These are phyloP conservation scores for Grigorovia jiainica DNA, from an alignment of 805 yeast species.

Conservation along the genomic window DNA sequence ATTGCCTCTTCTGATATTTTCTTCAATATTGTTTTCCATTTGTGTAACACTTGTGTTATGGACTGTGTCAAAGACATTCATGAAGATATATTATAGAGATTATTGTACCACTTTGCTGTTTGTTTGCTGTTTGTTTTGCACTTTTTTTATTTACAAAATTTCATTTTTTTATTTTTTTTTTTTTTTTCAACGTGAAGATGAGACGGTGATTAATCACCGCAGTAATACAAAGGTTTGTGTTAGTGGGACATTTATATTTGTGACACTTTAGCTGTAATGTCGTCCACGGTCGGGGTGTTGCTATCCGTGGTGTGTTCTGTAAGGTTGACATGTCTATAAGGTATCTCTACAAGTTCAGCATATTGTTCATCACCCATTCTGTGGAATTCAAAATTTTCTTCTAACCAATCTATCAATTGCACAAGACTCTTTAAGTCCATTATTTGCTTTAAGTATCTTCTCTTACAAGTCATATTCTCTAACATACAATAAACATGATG, in stretches of 20 bases:
- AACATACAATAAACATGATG: constrained; percentile 89
- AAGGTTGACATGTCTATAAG: constrained; percentile 25
- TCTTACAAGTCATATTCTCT: constrained; percentile 40
- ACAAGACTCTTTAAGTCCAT: constrained; percentile 50
- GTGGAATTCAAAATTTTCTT: constrained; percentile 52
- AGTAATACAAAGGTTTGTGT: too few relatives aligned
- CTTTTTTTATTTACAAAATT: neutral
- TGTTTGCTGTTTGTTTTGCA: constrained; percentile 2
- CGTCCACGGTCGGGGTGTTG: too few relatives aligned
- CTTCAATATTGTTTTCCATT: constrained; percentile 16
- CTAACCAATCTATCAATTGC: constrained; percentile 78
- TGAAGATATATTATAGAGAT: neutral
- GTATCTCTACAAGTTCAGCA: constrained; percentile 44
- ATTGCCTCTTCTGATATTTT: constrained; percentile 16
- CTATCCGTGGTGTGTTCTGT: neutral
- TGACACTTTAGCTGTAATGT: neutral
- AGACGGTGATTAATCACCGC: too few relatives aligned
- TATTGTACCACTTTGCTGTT: constrained; percentile 4
- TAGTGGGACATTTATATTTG: too few relatives aligned
- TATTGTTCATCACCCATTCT: constrained; percentile 64
- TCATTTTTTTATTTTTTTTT: neutral
- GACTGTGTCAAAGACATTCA: neutral
- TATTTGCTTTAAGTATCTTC: constrained; percentile 45
- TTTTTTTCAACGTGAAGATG: neutral
- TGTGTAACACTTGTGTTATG: constrained; percentile 7